A percentile compares a stretch with the other conserved stretches of the same genome.
phyloP scores from a whole-genome alignment of 106 monocot genomes.

The Dioscorea zingiberensis region DNA sequence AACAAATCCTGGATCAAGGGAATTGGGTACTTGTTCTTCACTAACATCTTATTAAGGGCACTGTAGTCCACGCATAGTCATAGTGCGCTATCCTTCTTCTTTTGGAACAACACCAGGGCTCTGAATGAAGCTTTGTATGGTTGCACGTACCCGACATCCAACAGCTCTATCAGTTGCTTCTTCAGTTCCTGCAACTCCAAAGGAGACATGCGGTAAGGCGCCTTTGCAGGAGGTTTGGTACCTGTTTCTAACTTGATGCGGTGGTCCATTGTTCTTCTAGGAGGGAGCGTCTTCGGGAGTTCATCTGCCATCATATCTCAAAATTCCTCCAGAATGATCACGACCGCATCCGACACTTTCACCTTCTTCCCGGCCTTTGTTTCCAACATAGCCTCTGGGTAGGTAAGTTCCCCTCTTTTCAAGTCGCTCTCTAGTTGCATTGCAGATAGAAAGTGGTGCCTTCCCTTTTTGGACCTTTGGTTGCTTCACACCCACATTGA shows the following conservation, averaged over 20 bases:
- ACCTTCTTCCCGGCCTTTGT: not conserved
- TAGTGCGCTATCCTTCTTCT: not conserved
- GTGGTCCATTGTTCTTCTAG: not conserved
- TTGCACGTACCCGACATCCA: not conserved
- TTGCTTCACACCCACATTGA: not conserved
- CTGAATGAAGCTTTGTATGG: not conserved
- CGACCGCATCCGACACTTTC: no score
- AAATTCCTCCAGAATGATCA: not conserved
- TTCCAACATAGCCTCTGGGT: not conserved
- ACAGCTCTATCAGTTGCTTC: not conserved
- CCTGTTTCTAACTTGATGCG: not conserved
- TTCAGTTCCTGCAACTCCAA: not conserved
- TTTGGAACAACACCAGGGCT: not conserved
- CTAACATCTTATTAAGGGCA: not conserved
- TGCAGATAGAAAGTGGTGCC: not conserved
- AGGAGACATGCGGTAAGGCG: not conserved
- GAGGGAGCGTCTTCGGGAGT: not conserved
- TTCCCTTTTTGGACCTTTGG: not conserved
- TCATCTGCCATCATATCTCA: not conserved
- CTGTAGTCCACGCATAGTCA: not conserved
- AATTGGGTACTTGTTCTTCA: not conserved
- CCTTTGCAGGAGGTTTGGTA: not conserved
- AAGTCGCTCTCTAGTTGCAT: not conserved
- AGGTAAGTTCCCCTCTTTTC: not conserved
- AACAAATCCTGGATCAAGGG: not conserved